A percentile compares a stretch with the other conserved stretches of the same genome.
Evolutionary conservation across 1,284 basidiomycete genomes (phyloP).

Genomic region (Coriolopsis trogii): DNA sequence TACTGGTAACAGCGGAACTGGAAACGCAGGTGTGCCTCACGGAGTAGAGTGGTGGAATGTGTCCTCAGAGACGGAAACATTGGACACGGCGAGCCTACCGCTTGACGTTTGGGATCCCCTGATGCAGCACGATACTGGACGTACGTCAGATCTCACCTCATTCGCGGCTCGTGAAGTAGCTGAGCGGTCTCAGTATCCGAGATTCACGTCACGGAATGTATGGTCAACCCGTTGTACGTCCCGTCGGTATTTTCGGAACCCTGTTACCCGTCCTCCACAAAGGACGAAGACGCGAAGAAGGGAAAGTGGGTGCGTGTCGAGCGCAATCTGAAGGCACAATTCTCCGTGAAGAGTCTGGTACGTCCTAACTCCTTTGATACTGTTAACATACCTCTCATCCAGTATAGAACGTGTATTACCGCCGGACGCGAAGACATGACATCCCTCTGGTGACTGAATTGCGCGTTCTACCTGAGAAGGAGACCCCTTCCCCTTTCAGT

Average conservation of each 20-base stretch:
- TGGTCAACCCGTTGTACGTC: slow-evolving; percentile 60
- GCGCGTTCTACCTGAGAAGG: slow-evolving; percentile 51
- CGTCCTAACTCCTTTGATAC: background rate
- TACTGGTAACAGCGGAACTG: slow-evolving; percentile 15
- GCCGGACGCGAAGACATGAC: slow-evolving; percentile 80
- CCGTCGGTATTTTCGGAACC: slow-evolving; percentile 39
- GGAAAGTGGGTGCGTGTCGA: slow-evolving; percentile 90
- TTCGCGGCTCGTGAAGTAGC: background rate
- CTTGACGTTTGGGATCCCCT: slow-evolving; percentile 83
- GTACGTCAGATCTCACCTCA: slow-evolving; percentile 4
- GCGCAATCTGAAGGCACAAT: slow-evolving; percentile 72
- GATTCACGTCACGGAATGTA: slow-evolving; percentile 73
- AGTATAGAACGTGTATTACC: slow-evolving; percentile 76
- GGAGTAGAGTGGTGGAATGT: slow-evolving; percentile 77
- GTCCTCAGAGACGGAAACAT: slow-evolving; percentile 32
- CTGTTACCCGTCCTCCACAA: slow-evolving; percentile 72
- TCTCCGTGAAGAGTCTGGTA: slow-evolving; percentile 31
- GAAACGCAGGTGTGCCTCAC: slow-evolving; percentile 23
- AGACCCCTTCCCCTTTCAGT: slow-evolving; percentile 47
- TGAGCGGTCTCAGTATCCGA: slow-evolving; percentile 64
- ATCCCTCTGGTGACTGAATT: slow-evolving; percentile 70
- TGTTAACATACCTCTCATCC: background rate
- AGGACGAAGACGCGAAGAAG: slow-evolving; percentile 74
- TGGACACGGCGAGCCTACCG: slow-evolving; percentile 65
- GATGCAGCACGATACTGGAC: slow-evolving; percentile 79